A percentile compares a stretch with the other conserved stretches of the same genome.
Conservation (phyloP, 2,329 filamentous ascomycete species). For the Beauveria sp. region DNA sequence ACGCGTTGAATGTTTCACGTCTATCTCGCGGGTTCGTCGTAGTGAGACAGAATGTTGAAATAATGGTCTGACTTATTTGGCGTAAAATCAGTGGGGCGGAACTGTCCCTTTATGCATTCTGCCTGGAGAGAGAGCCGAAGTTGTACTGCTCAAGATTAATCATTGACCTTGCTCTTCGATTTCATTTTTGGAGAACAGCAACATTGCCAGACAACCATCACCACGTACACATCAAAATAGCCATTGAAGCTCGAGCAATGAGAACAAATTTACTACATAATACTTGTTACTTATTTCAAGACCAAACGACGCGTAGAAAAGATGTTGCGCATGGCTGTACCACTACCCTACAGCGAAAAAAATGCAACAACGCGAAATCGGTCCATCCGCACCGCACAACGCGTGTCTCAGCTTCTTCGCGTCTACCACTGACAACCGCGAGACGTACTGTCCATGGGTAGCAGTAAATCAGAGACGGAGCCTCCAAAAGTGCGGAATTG, state of each 20-base stretch:
- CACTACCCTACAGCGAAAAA: not conserved
- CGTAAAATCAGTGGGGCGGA: not conserved
- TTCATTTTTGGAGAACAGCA: no score
- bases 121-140: no score
- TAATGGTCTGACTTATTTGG: not conserved
- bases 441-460: not conserved
- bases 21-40: not conserved
- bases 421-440: not conserved
- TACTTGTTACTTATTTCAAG: no score
- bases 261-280: no score
- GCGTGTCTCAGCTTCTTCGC: not conserved
- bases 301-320: not conserved
- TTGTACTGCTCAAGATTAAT: no score
- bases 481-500: not conserved
- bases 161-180: no score
- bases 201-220: no score
- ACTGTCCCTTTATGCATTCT: no score
- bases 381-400: not conserved
- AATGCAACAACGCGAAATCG: not conserved
- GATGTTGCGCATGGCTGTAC: no score
- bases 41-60: not conserved
- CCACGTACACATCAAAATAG: no score
- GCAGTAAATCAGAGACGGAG: not conserved
- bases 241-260: no score
- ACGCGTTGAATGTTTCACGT: not conserved